Percentiles rank a stretch among this genome's conserved stretches.
Conservation (phyloP, 345 rosid species). For the Raphanus sativus region DNA sequence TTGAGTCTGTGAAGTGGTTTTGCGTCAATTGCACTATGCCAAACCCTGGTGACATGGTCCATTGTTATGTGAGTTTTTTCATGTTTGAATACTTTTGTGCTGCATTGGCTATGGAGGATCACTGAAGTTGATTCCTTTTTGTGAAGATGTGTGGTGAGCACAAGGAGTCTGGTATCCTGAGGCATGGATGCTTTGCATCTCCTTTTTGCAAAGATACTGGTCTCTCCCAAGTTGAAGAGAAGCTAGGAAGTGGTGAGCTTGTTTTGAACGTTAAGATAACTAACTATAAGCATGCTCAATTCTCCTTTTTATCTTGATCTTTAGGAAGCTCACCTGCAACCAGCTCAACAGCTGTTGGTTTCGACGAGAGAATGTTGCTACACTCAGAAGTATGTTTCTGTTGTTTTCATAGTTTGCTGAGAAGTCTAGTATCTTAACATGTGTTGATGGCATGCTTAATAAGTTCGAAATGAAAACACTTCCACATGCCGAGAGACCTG, state of each 20-base stretch:
- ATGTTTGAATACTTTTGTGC: background rate
- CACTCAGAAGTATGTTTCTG: conserved; percentile 78
- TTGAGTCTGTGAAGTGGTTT: conserved; percentile 75
- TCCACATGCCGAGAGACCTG: conserved; percentile 97
- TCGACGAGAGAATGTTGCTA: conserved; percentile 92
- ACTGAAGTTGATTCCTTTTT: conserved; percentile 22
- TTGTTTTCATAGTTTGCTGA: conserved; percentile 25
- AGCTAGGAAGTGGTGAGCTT: conserved; percentile 39
- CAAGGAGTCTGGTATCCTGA: conserved; percentile 77
- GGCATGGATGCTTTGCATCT: conserved; percentile 70
- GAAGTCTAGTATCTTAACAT: conserved; percentile 14
- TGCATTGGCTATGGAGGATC: conserved; percentile 16
- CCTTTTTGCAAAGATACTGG: conserved; percentile 50
- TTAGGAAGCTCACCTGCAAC: conserved; percentile 39
- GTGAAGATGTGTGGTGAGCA: conserved; percentile 90
- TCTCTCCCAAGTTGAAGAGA: conserved; percentile 37
- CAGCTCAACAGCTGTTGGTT: conserved; percentile 68
- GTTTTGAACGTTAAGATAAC: background rate
- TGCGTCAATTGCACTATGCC: conserved; percentile 90
- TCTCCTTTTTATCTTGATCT: conserved; percentile 14
- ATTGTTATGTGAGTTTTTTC: conserved; percentile 65
- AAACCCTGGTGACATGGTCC: conserved; percentile 60
- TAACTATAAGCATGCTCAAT: conserved; percentile 6
- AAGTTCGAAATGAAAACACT: conserved; percentile 80
- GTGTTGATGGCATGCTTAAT: conserved; percentile 46